These are phyloP conservation scores for Mycena filopes DNA, from an alignment of 768 basidiomycete genomes.

Conservation along the genomic window DNA sequence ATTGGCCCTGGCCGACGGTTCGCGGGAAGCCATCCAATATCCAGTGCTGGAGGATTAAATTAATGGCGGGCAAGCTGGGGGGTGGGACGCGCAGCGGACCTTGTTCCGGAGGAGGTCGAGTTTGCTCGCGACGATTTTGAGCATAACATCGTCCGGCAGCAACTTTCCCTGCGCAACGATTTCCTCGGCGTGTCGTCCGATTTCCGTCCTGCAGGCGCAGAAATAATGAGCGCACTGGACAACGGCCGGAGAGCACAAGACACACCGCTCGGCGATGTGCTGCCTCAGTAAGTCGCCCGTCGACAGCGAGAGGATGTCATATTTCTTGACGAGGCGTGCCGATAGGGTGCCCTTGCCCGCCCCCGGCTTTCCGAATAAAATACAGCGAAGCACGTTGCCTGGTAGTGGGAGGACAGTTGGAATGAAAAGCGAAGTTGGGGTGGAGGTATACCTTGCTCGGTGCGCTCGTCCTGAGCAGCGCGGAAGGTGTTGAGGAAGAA, in stretches of 20 bases:
- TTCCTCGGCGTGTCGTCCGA: constrained; percentile 79
- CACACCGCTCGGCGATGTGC: constrained; percentile 77
- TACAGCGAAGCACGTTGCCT: constrained; percentile 59
- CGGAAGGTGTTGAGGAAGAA: constrained; percentile 60
- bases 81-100: constrained; percentile 47
- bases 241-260: constrained; percentile 8
- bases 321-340: constrained; percentile 79
- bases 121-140: constrained; percentile 79
- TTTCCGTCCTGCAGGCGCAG: constrained; percentile 60
- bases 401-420: no score
- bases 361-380: constrained; percentile 86
- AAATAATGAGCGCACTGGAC: neutral
- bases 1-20: constrained; percentile 83
- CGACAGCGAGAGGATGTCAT: constrained; percentile 80
- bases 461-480: constrained; percentile 46
- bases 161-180: constrained; percentile 85
- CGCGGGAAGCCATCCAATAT: constrained; percentile 94
- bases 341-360: constrained; percentile 89
- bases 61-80: neutral
- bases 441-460: constrained; percentile 48
- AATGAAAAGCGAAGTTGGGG: no score
- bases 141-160: constrained; percentile 82
- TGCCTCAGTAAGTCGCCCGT: constrained; percentile 89
- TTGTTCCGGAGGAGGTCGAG: constrained; percentile 73
- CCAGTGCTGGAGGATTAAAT: constrained; percentile 72